Conservation (phyloP, 768 basidiomycete genomes). For the Imleria badia region DNA sequence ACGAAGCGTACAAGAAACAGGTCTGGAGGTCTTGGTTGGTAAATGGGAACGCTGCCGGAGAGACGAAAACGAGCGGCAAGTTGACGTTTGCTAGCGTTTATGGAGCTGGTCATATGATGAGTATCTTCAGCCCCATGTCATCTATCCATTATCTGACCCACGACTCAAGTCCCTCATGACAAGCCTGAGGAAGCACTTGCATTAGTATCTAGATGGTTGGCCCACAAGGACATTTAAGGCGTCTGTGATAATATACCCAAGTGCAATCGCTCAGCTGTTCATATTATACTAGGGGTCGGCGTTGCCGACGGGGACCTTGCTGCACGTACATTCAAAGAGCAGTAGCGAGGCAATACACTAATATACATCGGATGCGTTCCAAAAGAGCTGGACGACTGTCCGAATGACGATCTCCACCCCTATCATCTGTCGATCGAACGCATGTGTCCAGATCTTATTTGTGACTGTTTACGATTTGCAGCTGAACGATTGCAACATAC, state of each 20-base stretch:
- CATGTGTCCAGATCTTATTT: too few relatives aligned
- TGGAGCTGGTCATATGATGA: slow-evolving; percentile 77
- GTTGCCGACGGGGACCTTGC: too few relatives aligned
- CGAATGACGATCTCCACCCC: too few relatives aligned
- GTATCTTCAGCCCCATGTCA: slow-evolving; percentile 15
- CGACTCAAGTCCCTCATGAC: slow-evolving; percentile 59
- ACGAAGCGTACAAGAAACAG: slow-evolving; percentile 43
- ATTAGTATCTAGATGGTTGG: slow-evolving; percentile 68
- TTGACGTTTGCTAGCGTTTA: slow-evolving; percentile 65
- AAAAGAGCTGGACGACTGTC: too few relatives aligned
- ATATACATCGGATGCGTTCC: too few relatives aligned
- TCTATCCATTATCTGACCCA: slow-evolving; percentile 18
- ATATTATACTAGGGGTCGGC: too few relatives aligned
- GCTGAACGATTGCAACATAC: too few relatives aligned
- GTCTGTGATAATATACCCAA: background rate
- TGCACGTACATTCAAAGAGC: too few relatives aligned
- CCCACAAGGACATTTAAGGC: slow-evolving; percentile 37
- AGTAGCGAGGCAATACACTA: too few relatives aligned
- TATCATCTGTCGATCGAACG: too few relatives aligned
- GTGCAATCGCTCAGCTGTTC: background rate
- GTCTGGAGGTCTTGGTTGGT: slow-evolving; percentile 55
- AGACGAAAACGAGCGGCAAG: slow-evolving; percentile 51
- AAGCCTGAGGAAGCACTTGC: slow-evolving; percentile 62
- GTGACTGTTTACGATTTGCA: too few relatives aligned
- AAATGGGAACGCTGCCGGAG: slow-evolving; percentile 52